Conservation (phyloP, 2,329 filamentous ascomycete species). For the Penicillium hesseltinei region DNA sequence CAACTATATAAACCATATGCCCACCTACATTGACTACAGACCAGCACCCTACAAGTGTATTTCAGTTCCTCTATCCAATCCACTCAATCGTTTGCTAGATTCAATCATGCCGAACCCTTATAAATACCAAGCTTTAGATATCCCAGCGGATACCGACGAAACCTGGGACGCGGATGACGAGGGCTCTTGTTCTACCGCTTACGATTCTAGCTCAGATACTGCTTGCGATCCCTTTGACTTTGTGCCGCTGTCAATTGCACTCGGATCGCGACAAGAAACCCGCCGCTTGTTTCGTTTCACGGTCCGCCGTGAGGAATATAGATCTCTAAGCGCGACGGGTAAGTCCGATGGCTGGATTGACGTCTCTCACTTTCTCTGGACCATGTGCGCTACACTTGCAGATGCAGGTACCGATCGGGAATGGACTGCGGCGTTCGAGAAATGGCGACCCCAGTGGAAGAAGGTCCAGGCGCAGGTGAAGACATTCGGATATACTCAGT, state of each 20-base stretch:
- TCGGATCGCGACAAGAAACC: neutral
- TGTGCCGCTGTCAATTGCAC: neutral
- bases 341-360: constrained; percentile 5
- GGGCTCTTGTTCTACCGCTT: neutral
- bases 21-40: neutral
- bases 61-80: neutral
- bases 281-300: neutral
- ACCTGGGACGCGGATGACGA: constrained; percentile 6
- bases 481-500: neutral
- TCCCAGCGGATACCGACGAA: neutral
- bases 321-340: neutral
- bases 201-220: too few species aligned
- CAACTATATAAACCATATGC: neutral
- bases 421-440: neutral
- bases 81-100: too few species aligned
- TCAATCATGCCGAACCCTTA: neutral
- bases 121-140: neutral
- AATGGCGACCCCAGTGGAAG: neutral
- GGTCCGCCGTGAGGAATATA: neutral
- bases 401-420: neutral
- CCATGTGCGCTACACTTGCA: constrained; percentile 5
- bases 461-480: neutral
- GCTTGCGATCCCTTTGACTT: neutral
- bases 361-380: constrained; percentile 5
- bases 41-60: neutral